Base-by-base conservation (phyloP, 768 basidiomycete species). In the Rhodotorula kratochvilovae region DNA sequence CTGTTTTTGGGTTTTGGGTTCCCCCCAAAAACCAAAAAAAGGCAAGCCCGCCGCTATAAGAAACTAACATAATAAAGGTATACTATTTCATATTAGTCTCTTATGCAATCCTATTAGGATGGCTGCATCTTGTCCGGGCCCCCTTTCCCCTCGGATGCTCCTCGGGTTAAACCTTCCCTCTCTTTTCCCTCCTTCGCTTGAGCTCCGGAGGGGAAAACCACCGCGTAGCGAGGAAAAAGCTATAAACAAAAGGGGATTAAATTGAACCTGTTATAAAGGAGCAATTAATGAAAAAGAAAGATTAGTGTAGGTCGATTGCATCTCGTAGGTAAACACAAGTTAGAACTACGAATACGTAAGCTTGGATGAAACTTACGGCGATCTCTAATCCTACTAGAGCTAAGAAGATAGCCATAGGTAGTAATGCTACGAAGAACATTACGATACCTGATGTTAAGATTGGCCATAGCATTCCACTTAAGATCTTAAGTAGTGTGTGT, bases 311-410 rank as follows among this genome's bases (percentile, higher is more conserved):
- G 50, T 71, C 71, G 68, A 74, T 68, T 48, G 76, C 76, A 48
- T 76, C 76, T 66, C 73, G 73, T 64, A 77, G 61, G 66, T 77
- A 77, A 55, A 67, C 66, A 67, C 73, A 75, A 56, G 69, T 69
- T 75, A 75, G 66, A 53, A 77, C 63, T 62, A 61, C 66, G 62
- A 77, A 70, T 70, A 77, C 76, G 66, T 75, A 77, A 63, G 76
- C 76, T 77, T 77, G 75, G 66, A 77, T 77, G 53, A 77, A 56
- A 54, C 72, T 72, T 64, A 77, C 75, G 48, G 75, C 76, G 68
- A 77, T 65, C 74, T 77, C 76, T 74, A 77, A 51, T 67, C 75
- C 76, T 55, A 77, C 68, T 50, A 77, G 70, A 63, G 68, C 75
- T 63, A 76, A 67, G 71, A 77, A 77, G 63, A 77, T 77, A 66